phyloP scores from a whole-genome alignment of 768 basidiomycete genomes.

The Trametes sanguinea region DNA sequence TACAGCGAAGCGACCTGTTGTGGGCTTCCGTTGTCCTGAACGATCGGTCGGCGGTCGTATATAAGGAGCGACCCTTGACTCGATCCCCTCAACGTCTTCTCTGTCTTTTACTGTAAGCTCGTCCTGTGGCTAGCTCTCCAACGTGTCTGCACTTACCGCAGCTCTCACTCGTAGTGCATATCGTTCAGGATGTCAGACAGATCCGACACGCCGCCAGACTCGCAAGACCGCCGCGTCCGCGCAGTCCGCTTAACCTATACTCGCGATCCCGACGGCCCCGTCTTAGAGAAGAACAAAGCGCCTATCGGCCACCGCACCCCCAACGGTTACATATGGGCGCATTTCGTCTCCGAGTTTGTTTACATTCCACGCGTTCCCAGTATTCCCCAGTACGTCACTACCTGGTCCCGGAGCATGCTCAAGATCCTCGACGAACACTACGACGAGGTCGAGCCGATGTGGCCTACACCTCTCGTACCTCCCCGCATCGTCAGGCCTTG shows the following conservation, averaged over 20 bases:
- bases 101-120: too few relatives aligned
- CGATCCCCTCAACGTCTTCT: too few relatives aligned
- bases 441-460: slow-evolving; percentile 17
- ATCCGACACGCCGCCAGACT: neutral
- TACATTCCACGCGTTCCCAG: slow-evolving; percentile 16
- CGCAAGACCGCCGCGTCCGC: slow-evolving; percentile 2
- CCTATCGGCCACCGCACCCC: slow-evolving; percentile 19
- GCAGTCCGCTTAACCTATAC: neutral
- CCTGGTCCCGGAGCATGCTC: slow-evolving; percentile 40
- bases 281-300: slow-evolving; percentile 23
- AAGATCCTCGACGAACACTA: slow-evolving; percentile 35
- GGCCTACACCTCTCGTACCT: slow-evolving; percentile 18
- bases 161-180: too few relatives aligned
- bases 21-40: too few relatives aligned
- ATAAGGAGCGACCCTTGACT: too few relatives aligned
- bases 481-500: slow-evolving; percentile 29
- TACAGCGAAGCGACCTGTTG: too few relatives aligned
- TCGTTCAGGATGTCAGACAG: neutral
- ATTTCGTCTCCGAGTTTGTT: slow-evolving; percentile 15
- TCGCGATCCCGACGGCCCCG: slow-evolving; percentile 17
- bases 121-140: too few relatives aligned
- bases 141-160: too few relatives aligned
- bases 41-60: too few relatives aligned
- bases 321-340: slow-evolving; percentile 24
- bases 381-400: slow-evolving; percentile 29